Evolutionary conservation across 768 basidiomycete species (phyloP), one percentile per base, ranked within the genome.

Genomic region (Saitozyma sp.): DNA sequence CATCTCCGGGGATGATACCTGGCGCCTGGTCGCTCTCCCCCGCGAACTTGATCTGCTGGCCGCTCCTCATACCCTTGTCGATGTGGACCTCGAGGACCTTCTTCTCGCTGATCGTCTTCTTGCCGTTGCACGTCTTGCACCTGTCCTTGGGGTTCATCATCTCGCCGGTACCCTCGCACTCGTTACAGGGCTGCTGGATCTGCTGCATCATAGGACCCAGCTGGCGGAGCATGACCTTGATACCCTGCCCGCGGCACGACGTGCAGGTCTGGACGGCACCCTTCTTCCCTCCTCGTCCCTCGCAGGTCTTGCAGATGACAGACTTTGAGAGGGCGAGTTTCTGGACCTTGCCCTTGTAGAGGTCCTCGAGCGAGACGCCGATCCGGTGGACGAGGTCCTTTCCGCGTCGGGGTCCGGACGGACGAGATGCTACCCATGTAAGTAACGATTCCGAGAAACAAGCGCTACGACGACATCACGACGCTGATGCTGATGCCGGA

Each of bases 201-300:
- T 99, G 95, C 81, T 99, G 96, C 71, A 99, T 91, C 96, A 99
- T 99, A 6, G 96, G 96, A 37, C 96, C 96, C 87, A 99, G 90
- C 80, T 98, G 96, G 64, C 96, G 90, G 64, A 98, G 82, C 56
- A 89, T 91, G 75, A 97, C 81, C 78, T 88, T 90, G 83, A 94
- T 82, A 73, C 96, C 96, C 67, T 92, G 91, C 60, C 96, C 96
- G 73, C 82, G 84, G 82, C 96, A 99, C 13, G 82, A 74, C 49
- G 78, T 66, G 81, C 96, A 99, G 37, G 84, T 74, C 77, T 87
- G 86, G 66, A 96, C 92, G 56, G 96, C 90, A 59, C 95, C 96
- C 16, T 96, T 94, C 81, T 98, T 98, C 59, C 96, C 96, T 53
- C 96, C 96, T 78, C 90, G 92, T 73, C 96, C 96, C 70, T 89